A percentile compares a stretch with the other conserved stretches of the same genome.
These are phyloP conservation scores for Cercospora brassicicola DNA, from an alignment of 2,329 filamentous ascomycete species.

Conservation along the genomic window DNA sequence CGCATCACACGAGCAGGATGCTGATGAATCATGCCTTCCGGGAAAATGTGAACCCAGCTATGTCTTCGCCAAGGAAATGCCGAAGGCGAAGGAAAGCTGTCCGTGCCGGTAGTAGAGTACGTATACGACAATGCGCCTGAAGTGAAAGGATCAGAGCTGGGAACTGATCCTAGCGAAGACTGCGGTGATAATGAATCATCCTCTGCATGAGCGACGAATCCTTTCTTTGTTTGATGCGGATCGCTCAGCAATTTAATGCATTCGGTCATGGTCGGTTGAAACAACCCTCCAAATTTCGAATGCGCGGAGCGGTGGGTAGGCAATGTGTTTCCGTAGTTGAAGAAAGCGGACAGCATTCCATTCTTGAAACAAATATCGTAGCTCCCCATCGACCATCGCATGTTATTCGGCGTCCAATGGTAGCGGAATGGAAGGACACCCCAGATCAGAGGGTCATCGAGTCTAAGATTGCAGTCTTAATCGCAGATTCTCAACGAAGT, in stretches of 20 bases:
- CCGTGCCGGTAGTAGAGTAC: constrained; percentile 66
- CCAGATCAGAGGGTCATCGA: constrained; percentile 95
- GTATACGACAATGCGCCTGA: constrained; percentile 50
- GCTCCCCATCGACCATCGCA: constrained; percentile 86
- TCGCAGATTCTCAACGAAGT: background rate
- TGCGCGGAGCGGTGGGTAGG: constrained; percentile 81
- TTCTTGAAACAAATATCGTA: constrained; percentile 95
- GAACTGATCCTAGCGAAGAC: constrained; percentile 15
- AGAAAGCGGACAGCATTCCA: constrained; percentile 75
- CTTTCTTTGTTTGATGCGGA: constrained; percentile 25
- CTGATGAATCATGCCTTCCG: constrained; percentile 92
- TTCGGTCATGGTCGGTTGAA: constrained; percentile 84
- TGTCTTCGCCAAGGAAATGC: constrained; percentile 68
- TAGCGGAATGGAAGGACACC: constrained; percentile 78
- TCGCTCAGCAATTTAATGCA: constrained; percentile 78
- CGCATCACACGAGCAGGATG: constrained; percentile 74
- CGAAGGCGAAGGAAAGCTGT: constrained; percentile 70
- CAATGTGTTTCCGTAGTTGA: constrained; percentile 83
- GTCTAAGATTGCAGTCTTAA: constrained; percentile 50
- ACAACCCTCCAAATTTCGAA: constrained; percentile 77
- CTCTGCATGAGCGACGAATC: background rate
- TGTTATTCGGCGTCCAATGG: constrained; percentile 68
- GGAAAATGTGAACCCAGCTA: constrained; percentile 93
- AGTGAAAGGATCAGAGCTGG: constrained; percentile 57
- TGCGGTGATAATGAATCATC: background rate